phyloP scores from a whole-genome alignment of 1,284 basidiomycete species.

The Trametes sp. region DNA sequence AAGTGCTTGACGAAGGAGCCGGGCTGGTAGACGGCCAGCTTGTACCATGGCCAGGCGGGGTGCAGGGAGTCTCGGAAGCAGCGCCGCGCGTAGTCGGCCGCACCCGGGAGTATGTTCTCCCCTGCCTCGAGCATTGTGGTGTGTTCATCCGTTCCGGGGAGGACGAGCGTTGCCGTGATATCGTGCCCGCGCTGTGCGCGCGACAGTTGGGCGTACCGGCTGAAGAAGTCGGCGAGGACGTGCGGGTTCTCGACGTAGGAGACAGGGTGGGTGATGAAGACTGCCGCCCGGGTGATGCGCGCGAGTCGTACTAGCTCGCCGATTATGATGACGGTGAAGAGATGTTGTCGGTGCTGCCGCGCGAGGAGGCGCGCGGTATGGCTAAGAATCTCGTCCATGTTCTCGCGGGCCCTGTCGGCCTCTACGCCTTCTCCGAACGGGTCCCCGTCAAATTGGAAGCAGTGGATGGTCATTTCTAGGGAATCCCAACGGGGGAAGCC shows the following conservation, averaged over 20 bases:
- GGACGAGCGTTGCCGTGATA: constrained; percentile 4
- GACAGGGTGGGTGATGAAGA: constrained; percentile 1
- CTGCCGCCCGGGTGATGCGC: constrained; percentile 6
- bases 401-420: not conserved
- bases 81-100: constrained; percentile 5
- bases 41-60: constrained; percentile 12
- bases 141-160: not conserved
- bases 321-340: constrained; percentile 8
- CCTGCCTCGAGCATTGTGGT: constrained; percentile 1
- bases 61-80: constrained; percentile 11
- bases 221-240: constrained; percentile 16
- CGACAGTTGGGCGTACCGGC: constrained; percentile 13
- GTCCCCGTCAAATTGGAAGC: constrained; percentile 1
- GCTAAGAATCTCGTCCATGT: not conserved
- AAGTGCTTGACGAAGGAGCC: not conserved
- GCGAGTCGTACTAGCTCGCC: constrained; percentile 6
- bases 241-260: constrained; percentile 5
- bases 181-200: constrained; percentile 17
- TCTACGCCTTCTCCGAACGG: not conserved
- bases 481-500: not conserved
- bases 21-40: not conserved
- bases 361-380: not conserved
- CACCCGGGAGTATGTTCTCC: not conserved
- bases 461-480: constrained; percentile 1
- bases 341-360: constrained; percentile 11